Evolutionary conservation across 805 yeast genomes (phyloP).

Genomic region (Candida ovalis): DNA sequence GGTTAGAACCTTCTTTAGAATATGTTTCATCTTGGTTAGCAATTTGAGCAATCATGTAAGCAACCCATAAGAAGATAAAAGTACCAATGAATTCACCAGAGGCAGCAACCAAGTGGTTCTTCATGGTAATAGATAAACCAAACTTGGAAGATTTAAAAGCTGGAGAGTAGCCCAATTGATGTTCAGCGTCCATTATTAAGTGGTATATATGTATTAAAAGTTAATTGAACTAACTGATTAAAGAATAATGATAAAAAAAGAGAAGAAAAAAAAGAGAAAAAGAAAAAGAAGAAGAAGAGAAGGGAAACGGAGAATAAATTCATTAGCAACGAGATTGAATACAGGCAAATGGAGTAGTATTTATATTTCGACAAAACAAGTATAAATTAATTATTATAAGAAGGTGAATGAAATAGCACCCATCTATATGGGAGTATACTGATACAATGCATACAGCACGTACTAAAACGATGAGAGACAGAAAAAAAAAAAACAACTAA

Average conservation of each 20-base stretch:
- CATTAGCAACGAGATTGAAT: not conserved
- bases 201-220: not conserved
- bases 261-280: not conserved
- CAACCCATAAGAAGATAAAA: conserved; percentile 76
- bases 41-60: conserved; percentile 77
- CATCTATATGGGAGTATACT: not conserved
- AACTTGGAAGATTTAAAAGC: conserved; percentile 32
- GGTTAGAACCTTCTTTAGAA: conserved; percentile 37
- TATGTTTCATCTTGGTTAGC: conserved; percentile 48
- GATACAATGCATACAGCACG: not conserved
- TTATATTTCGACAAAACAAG: not conserved
- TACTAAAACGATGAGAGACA: not conserved
- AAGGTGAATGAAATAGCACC: not conserved
- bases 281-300: not conserved
- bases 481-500: not conserved
- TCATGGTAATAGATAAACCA: conserved; percentile 40
- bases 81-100: conserved; percentile 86
- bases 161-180: conserved; percentile 39
- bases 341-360: not conserved
- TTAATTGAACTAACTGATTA: not conserved
- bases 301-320: not conserved
- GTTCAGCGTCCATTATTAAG: conserved; percentile 35
- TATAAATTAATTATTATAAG: too few species aligned
- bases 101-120: conserved; percentile 65
- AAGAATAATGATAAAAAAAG: not conserved